Base-by-base conservation (phyloP, 2,329 filamentous ascomycete species). In the Diplodia mutila region DNA sequence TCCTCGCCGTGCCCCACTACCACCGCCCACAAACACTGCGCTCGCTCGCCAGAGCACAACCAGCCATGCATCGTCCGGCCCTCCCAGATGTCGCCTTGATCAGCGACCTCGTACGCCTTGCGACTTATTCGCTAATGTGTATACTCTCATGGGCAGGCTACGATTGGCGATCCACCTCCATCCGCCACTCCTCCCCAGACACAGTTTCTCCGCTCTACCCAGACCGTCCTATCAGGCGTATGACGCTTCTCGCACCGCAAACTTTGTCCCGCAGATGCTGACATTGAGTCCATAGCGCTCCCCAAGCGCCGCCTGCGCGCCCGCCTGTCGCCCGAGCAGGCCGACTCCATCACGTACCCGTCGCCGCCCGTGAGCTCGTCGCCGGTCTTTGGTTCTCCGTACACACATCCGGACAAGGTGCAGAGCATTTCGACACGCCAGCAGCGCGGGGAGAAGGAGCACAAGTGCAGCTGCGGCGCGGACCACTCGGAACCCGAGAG, bases 231-330 rank as follows among this genome's bases (percentile, higher is more conserved):
- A 99, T 99, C 77, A 90, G 93, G 59, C 66, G 66, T 67, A 59
- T 51, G 66, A 61, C 66, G 66, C 66, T 67, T 64, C 57, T 61
- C 54, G 32, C 32, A 67, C 54, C 55, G 32, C 32, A 21, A 32
- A 61, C n/a, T 21, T 29, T 57, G 54, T 37, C 14, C 23, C 61
- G 54, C 37, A 42, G 32, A 61, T 42, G 59, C 66, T 67, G 53
- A 67, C 66, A 8, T 49, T 49, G 23, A 23, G n/a, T 21, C 21
- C 25, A 64, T 49, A 76, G 95, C 95, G 67, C 83, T 99, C 69
- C 95, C 95, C 52, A 95, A 92, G 81, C 91, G 93, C 75, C 90
- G 92, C 71, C 86, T 99, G 66, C 92, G 94, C 74, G 93, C 95
- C 77, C 89, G 92, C 67, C 85, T 99, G 64, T 94, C 94, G 37